A percentile compares a stretch with the other conserved stretches of the same genome.
Evolutionary conservation across 305 asterid genomes (phyloP).

Genomic region (Fraxinus latifolia): DNA sequence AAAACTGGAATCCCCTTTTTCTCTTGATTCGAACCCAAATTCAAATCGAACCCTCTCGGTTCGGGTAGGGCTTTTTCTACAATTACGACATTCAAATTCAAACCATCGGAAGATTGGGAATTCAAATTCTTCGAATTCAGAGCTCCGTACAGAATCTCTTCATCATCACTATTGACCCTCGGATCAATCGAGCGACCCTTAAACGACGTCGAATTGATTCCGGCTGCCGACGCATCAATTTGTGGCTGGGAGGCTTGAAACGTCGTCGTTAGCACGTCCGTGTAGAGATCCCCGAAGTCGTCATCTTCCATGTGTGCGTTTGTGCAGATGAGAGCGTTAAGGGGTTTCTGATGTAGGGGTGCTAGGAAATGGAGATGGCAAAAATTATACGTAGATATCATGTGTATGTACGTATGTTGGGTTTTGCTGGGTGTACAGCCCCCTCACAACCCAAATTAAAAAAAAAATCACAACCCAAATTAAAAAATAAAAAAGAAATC

Average conservation of each 20-base stretch:
- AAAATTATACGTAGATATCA: neutral
- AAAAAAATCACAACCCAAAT: too few relatives aligned
- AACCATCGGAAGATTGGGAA: conserved; percentile 19
- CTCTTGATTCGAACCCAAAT: conserved; percentile 33
- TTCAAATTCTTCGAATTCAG: conserved; percentile 32
- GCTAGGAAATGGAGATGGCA: neutral
- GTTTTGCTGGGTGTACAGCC: too few relatives aligned
- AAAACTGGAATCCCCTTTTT: conserved; percentile 27
- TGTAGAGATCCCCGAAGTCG: conserved; percentile 97
- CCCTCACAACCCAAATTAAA: too few relatives aligned
- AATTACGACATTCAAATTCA: conserved; percentile 27
- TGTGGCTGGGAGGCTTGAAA: conserved; percentile 29
- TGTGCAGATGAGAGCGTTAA: conserved; percentile 21
- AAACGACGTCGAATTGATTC: conserved; percentile 19
- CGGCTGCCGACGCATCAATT: conserved; percentile 22
- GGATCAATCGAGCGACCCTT: conserved; percentile 56
- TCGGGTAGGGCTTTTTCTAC: conserved; percentile 41
- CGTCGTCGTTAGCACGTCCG: conserved; percentile 68
- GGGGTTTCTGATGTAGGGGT: conserved; percentile 18
- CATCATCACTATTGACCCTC: conserved; percentile 47
- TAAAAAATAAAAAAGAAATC: too few relatives aligned
- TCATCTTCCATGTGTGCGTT: conserved; percentile 73
- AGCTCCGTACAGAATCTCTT: conserved; percentile 44
- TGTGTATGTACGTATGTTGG: too few relatives aligned
- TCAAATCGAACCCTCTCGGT: conserved; percentile 40